Base-by-base conservation (phyloP, 306 rosid genomes). In the cucumber (Cucumis sativus) region DNA sequence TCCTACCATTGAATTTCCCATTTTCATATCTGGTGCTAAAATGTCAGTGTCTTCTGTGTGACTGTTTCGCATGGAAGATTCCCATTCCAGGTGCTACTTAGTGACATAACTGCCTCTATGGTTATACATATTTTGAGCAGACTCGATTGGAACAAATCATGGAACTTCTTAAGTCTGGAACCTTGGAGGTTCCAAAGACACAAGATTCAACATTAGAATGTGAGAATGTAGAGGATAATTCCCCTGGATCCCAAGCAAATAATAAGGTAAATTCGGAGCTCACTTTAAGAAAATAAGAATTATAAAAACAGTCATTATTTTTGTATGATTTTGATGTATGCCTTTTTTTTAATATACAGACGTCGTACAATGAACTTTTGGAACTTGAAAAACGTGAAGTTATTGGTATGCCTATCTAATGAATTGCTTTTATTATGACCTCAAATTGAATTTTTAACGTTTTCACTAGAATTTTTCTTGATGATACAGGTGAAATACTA, bases 121-220 rank as follows among this genome's bases (percentile, higher is more conserved):
- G 86, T 80, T 87, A 84, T 81, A 84, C 88, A 84, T 74, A 79
- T 67, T 82, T 86, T 87, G 84, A 87, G 83, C 89, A 95, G 99
- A 86, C 91, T 87, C 89, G 96, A 67, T 88, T 95, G 75, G 96
- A 95, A 68, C 97, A 95, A 89, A 92, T 95, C 78, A 83, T 89
- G 33, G 80, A 82, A 76, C 88, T 82, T 82, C 87, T 92, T 51
- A 87, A 84, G 75, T 88, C 86, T 67, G 88, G 90, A 81, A 83
- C 80, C 20, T 78, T 72, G 60, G 90, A 84, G 79, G 68, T 18
- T 67, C 85, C 77, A 76, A 81, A 76, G 60, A 18, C 84, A 69
- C 82, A 77, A 39, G 85, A 80, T 77, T 75, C 76, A 37, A 68
- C 82, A 66, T 63, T 77, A 77, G 84, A 25, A 40, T 65, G 84